Evolutionary conservation across 2,329 filamentous ascomycete genomes (phyloP), one percentile per base, ranked within the genome.

Genomic region (Simplicillium aogashimaense): DNA sequence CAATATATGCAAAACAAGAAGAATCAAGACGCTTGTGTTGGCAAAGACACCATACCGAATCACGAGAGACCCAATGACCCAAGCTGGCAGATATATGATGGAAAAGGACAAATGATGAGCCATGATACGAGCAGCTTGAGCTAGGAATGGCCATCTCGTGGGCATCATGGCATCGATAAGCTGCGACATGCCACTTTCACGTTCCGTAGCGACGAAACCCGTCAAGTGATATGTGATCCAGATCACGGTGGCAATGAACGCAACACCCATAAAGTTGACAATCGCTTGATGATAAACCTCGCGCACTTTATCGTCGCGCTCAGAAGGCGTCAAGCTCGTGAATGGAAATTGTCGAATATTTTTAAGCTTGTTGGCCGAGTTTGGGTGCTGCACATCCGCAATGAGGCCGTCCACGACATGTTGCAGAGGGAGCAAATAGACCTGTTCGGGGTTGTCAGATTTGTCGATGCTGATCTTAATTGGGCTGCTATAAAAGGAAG

Each of bases 91-190:
- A 52, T 95, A 95, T 16, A 94, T 70, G 7, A 86, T 58, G 43
- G 85, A 79, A 52, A 95, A 92, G 1, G 87, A 78, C 18, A 92
- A 57, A 55, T 94, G 86, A 45, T 88, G 81, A 0, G 88, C 80
- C 8, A 89, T 55, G 12, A 94, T 70, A n/a, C 89, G 74, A 2
- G 83, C 81, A 16, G 78, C 76, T 60, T 90, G 86, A 9, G 83
- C 79, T 52, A 86, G 72, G 86, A 86, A 94, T 34, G 76, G 67
- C 37, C 72, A 72, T 40, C 72, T 71, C 41, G 85, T 85, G 1
- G 86, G 83, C 70, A 92, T 89, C 86, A 94, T 95, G 40, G 86
- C 83, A 60, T 95, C 89, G 34, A 95, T 78, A 20, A 95, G 69
- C 46, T 88, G 85, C 4, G 86, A 86, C 74, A 95, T 92, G 43